Base-by-base conservation (phyloP, 1,284 basidiomycete genomes). In the Hypsizygus ulmarius region DNA sequence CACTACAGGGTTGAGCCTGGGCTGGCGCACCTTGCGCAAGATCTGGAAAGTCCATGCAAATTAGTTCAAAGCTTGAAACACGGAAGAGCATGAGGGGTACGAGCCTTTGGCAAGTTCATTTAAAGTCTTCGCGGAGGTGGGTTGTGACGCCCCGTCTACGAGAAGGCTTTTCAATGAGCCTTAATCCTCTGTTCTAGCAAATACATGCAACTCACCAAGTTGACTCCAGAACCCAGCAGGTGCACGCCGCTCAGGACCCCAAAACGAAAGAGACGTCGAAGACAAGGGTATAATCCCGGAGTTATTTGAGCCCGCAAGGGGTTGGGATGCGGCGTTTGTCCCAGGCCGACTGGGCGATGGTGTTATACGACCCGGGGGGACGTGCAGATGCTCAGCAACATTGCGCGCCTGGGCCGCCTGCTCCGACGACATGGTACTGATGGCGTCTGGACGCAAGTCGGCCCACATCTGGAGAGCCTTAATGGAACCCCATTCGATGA, bases 401-500 rank as follows among this genome's bases (percentile, higher is more conserved):
- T 69, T 75, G 52, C 79, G 77, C 2, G 86, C 85, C 56, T 85
- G 79, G 5, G 69, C 78, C 6, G 71, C 76, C 64, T 86, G 84
- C 35, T 77, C 84, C 6, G 64, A 71, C n/a, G 77, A 72, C 46
- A 73, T 59, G 68, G 69, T 77, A 56, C 71, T 77, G 36, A 77
- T 76, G 10, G 73, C 77, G 39, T 87, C 82, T 2, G 85, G 83
- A 39, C 82, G 72, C 50, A 84, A 70, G 59, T 90, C 88, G 10
- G 88, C 89, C 84, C 88, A 91, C 86, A 90, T 90, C 62, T 91
- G 88, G 48, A 91, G 61, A 5, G 88, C 89, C 63, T 91, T 91
- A 69, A 91, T 90, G 0, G 87, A 89, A 0, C 88, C 96, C 97
- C 97, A 99, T 67, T 99, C 97, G 53, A 97, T 90, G 59, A 99